phyloP scores from a whole-genome alignment of 2,329 filamentous ascomycete genomes.

The Hypoxylon sp. region DNA sequence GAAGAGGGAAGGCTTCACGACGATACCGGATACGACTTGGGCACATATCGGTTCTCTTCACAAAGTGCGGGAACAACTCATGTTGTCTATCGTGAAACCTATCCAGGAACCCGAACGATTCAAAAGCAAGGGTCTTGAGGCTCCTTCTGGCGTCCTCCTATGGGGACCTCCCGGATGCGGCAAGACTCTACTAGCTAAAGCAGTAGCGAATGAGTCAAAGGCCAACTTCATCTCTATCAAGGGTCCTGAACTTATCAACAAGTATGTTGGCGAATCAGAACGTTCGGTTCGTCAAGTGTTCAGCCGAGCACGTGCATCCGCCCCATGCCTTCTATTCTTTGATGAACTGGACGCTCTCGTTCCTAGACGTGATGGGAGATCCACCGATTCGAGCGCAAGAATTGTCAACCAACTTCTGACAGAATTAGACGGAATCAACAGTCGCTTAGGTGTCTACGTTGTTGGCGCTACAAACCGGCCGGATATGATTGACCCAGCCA shows the following conservation, averaged over 20 bases:
- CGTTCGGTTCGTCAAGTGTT: conserved; percentile 94
- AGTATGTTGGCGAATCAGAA: conserved; percentile 97
- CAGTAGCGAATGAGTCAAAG: conserved; percentile 93
- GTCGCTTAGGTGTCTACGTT: conserved; percentile 88
- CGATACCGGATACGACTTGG: conserved; percentile 94
- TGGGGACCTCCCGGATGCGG: conserved; percentile 98
- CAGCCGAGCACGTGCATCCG: conserved; percentile 83
- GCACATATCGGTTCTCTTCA: conserved; percentile 87
- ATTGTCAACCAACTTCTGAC: conserved; percentile 96
- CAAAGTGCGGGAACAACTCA: conserved; percentile 82
- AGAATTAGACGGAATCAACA: conserved; percentile 88
- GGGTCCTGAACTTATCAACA: conserved; percentile 95
- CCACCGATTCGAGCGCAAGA: conserved; percentile 85
- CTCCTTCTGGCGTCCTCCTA: conserved; percentile 88
- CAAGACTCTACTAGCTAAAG: conserved; percentile 95
- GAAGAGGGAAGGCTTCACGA: conserved; percentile 93
- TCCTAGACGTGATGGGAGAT: conserved; percentile 80
- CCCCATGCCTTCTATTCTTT: conserved; percentile 97
- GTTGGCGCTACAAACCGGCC: conserved; percentile 95
- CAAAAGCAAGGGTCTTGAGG: conserved; percentile 79
- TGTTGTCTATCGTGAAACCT: conserved; percentile 88
- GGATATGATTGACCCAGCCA: conserved; percentile 95
- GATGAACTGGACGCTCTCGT: conserved; percentile 96
- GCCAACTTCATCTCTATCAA: conserved; percentile 99
- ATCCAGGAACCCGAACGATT: conserved; percentile 87